Base-by-base conservation (phyloP, 768 basidiomycete genomes). In the Boletus speciosus region DNA sequence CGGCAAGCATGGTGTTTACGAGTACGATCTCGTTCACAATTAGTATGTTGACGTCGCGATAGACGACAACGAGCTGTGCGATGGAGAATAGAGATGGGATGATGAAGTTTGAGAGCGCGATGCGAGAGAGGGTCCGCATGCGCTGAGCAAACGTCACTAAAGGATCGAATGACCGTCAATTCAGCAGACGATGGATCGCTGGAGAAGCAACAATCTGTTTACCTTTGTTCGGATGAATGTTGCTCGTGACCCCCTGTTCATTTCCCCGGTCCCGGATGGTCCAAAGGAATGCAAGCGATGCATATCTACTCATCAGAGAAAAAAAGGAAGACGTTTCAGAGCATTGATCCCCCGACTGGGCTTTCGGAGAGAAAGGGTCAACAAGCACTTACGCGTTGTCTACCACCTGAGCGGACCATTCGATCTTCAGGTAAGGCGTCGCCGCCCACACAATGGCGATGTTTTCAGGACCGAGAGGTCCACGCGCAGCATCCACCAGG, bases 21-120 rank as follows among this genome's bases (percentile, higher is more conserved):
- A 68, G 60, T 1, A 69, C 38, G 52, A 71, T 60, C 3, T 64
- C 55, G 56, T 70, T 67, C 35, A 71, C 55, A 23, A 55, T 8
- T 29, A 61, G 3, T 0, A 60, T 38, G 47, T 65, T 52, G 37
- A 69, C 59, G 47, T 38, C 52, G 42, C 59, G 60, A 42, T 69
- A 72, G 15, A 72, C 64, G 52, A 71, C 60, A 21, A 67, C 44
- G 41, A 68, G 58, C 48, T 68, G 71, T 1, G 49, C 63, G 38
- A 73, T 55, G 25, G 66, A 71, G 52, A 71, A 67, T 19, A 70
- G 45, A 1, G 67, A 57, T 0, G 71, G 71, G 32, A 73, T 50
- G n/a, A 66, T 35, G 47, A 71, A 72, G 49, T 72, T 71, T 6
- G 69, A 65, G 40, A 67, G 61, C 16, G 70, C 67, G 21, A 71